phyloP scores from a whole-genome alignment of 257 asterid genomes.

The Solanum chmielewskii region DNA sequence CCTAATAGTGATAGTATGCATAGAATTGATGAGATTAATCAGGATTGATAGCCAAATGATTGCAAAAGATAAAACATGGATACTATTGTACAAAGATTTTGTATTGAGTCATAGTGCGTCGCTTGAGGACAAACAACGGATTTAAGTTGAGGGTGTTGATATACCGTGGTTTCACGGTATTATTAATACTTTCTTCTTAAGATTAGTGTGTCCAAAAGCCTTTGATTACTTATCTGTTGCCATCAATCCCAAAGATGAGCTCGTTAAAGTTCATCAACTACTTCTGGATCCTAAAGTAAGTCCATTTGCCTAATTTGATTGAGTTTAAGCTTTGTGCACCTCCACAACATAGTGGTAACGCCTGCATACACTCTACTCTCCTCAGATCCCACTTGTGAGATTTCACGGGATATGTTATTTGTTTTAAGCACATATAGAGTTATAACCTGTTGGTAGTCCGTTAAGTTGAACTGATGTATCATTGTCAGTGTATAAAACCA shows the following conservation, averaged over 20 bases:
- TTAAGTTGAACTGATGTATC: neutral
- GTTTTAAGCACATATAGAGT: neutral
- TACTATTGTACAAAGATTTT: too few species aligned
- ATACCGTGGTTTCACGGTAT: too few species aligned
- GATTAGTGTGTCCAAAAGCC: too few species aligned
- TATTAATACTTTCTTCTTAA: too few species aligned
- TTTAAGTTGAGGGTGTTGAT: too few species aligned
- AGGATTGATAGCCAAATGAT: too few species aligned
- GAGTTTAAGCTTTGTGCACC: neutral
- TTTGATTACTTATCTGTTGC: conserved; percentile 1
- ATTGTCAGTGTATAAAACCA: neutral
- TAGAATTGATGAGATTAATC: too few species aligned
- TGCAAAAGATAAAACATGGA: too few species aligned
- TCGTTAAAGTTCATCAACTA: conserved; percentile 1
- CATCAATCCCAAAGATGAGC: neutral
- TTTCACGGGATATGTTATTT: neutral
- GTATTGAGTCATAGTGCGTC: too few species aligned
- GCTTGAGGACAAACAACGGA: too few species aligned
- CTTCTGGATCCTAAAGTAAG: conserved; percentile 2
- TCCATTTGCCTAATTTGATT: neutral
- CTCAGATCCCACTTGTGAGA: neutral
- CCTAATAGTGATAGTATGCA: too few species aligned
- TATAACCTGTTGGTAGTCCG: neutral
- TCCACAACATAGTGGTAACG: neutral
- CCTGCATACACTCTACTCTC: neutral